Percentiles rank a stretch among this genome's conserved stretches.
phyloP scores from a whole-genome alignment of 768 basidiomycete species.

The Suillus decipiens region DNA sequence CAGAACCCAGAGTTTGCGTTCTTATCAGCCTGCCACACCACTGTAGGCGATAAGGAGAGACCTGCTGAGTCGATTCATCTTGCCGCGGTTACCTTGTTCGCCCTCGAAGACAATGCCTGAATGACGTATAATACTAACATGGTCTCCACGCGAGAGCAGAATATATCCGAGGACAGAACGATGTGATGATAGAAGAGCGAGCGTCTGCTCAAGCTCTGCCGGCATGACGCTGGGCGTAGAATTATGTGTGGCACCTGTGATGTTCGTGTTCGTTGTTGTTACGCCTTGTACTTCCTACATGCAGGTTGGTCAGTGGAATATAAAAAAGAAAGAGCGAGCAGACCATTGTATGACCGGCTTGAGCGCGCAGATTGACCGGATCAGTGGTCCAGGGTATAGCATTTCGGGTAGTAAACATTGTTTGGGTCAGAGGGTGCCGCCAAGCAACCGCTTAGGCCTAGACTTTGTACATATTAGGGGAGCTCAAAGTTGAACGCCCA shows the following conservation, averaged over 20 bases:
- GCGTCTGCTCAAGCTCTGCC: conserved; percentile 82
- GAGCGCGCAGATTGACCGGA: not conserved
- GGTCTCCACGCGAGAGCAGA: conserved; percentile 71
- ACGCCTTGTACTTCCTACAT: conserved; percentile 14
- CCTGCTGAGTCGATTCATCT: no score
- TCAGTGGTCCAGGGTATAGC: not conserved
- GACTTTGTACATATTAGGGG: not conserved
- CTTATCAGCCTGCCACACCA: no score
- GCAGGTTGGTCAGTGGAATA: not conserved
- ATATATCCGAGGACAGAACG: conserved; percentile 87
- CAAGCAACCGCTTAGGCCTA: not conserved
- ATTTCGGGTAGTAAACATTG: not conserved
- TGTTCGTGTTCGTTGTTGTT: conserved; percentile 18
- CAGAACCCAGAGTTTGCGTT: no score
- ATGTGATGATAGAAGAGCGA: conserved; percentile 75
- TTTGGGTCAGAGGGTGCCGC: conserved; percentile 6
- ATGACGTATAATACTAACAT: conserved; percentile 79
- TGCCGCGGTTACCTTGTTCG: no score
- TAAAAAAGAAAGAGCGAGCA: not conserved
- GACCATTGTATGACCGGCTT: not conserved
- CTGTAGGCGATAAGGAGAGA: no score
- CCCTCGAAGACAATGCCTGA: conserved; percentile 87
- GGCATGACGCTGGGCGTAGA: conserved; percentile 48
- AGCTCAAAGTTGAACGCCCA: no score
- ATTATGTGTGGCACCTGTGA: conserved; percentile 11